A percentile compares a stretch with the other conserved stretches of the same genome.
Evolutionary conservation across 345 rosid species (phyloP).

Genomic region (Aegle marmelos): DNA sequence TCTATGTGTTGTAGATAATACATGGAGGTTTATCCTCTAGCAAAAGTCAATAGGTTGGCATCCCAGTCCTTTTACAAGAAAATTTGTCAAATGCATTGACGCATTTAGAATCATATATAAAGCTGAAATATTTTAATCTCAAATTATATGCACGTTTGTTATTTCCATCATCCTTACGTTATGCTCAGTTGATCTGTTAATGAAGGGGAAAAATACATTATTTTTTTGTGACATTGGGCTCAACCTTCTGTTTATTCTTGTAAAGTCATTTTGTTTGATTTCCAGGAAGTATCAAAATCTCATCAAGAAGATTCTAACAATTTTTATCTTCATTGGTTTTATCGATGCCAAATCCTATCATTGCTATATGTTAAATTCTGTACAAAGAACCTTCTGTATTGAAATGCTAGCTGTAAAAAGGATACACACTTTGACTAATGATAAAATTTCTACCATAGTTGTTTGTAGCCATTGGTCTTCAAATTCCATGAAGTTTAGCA

Average conservation of each 20-base stretch:
- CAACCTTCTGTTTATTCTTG: neutral
- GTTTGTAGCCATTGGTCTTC: neutral
- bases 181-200: neutral
- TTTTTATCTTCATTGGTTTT: neutral
- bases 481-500: neutral
- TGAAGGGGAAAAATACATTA: neutral
- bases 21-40: neutral
- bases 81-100: neutral
- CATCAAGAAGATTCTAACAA: neutral
- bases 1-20: neutral
- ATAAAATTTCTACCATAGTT: neutral
- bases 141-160: neutral
- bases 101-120: neutral
- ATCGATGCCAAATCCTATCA: neutral
- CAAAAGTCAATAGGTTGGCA: neutral
- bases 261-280: neutral
- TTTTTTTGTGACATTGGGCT: neutral
- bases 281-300: neutral
- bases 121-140: constrained; percentile 6
- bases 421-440: neutral
- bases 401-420: neutral
- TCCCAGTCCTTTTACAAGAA: neutral
- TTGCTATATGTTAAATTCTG: neutral
- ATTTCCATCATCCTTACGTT: neutral
- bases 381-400: neutral